Percentiles rank a stretch among this genome's conserved stretches.
Evolutionary conservation across 2,329 filamentous ascomycete genomes (phyloP).

Genomic region (Monosporascus sp.): DNA sequence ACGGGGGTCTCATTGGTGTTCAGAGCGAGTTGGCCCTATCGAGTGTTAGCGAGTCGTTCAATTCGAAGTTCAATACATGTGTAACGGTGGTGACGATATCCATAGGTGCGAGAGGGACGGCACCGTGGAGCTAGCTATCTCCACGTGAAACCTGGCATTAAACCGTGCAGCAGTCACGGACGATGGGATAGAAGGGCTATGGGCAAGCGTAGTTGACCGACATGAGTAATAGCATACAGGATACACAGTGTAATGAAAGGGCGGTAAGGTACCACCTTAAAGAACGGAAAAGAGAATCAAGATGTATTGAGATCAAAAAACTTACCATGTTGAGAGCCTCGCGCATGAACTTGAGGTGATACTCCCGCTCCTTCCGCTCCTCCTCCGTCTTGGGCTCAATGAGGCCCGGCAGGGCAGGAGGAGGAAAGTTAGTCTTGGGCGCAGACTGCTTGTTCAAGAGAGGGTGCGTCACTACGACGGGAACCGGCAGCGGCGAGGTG

Average conservation of each 20-base stretch:
- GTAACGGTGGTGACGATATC: background rate
- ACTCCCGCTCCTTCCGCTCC: constrained; percentile 32
- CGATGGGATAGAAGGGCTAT: no score
- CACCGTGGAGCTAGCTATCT: no score
- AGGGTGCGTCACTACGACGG: constrained; percentile 19
- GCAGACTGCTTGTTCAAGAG: constrained; percentile 9
- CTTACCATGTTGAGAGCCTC: constrained; percentile 81
- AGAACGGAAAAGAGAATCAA: background rate
- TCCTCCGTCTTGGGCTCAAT: constrained; percentile 28
- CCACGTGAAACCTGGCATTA: no score
- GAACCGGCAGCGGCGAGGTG: constrained; percentile 16
- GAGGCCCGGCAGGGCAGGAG: constrained; percentile 22
- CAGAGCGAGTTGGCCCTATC: constrained; percentile 77
- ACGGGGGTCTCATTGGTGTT: constrained; percentile 88
- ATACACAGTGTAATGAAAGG: background rate
- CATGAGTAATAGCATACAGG: no score
- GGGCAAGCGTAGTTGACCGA: no score
- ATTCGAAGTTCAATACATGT: background rate
- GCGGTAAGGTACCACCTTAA: constrained; percentile 1
- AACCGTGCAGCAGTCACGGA: no score
- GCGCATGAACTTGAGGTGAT: constrained; percentile 65
- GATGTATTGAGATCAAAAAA: constrained; percentile 3
- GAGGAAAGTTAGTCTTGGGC: constrained; percentile 9
- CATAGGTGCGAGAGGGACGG: no score
- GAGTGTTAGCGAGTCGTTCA: constrained; percentile 14